Conservation (phyloP, 257 asterid species). For the Solanum raphanifolium region DNA sequence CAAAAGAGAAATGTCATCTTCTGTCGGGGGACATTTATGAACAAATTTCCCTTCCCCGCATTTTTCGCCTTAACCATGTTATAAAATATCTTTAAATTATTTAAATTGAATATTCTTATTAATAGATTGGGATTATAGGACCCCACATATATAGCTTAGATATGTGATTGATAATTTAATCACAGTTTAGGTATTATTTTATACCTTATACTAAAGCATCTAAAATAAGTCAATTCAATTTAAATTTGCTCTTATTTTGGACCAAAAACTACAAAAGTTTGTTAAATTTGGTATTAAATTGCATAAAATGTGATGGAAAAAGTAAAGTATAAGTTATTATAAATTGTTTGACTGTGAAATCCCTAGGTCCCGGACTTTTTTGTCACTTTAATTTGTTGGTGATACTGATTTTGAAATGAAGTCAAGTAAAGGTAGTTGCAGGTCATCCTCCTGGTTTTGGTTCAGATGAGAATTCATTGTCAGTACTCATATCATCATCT, state of each 20-base stretch:
- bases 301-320: too few relatives aligned
- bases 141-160: not conserved
- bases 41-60: not conserved
- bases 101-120: too few relatives aligned
- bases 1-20: not conserved
- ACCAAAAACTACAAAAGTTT: accelerated
- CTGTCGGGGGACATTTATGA: not conserved
- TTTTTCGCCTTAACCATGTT: not conserved
- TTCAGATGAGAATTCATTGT: not conserved
- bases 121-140: too few relatives aligned
- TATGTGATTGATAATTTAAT: not conserved
- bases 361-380: not conserved
- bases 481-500: not conserved
- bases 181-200: too few relatives aligned
- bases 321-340: too few relatives aligned
- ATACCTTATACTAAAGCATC: too few relatives aligned
- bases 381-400: not conserved
- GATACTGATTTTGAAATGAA: not conserved
- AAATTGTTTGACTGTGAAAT: too few relatives aligned
- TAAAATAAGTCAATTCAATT: too few relatives aligned
- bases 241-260: too few relatives aligned
- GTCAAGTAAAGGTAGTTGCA: not conserved
- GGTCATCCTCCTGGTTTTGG: not conserved
- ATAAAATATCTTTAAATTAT: not conserved
- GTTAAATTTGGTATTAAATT: too few relatives aligned